phyloP scores from a whole-genome alignment of 2,329 filamentous ascomycete genomes.

The Stromatinia cepivora region DNA sequence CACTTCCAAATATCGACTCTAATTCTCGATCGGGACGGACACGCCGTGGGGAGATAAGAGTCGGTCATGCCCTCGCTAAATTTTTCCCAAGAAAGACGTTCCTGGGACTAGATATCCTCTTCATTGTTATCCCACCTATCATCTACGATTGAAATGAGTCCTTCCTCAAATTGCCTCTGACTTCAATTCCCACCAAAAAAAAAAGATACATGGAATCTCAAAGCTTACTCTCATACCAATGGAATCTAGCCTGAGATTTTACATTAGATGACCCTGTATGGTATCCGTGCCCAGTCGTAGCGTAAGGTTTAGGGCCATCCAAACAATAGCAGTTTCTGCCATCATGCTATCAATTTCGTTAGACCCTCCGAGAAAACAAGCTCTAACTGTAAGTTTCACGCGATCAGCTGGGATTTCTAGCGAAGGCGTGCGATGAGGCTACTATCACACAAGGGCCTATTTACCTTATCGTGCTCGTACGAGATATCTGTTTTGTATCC shows the following conservation, averaged over 20 bases:
- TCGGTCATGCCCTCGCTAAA: background rate
- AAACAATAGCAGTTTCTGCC: background rate
- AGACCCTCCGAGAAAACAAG: background rate
- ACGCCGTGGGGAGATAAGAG: background rate
- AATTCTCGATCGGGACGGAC: background rate
- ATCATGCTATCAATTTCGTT: background rate
- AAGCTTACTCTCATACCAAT: background rate
- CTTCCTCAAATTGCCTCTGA: background rate
- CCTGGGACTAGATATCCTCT: background rate
- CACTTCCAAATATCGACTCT: background rate
- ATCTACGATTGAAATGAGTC: background rate
- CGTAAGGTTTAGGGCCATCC: background rate
- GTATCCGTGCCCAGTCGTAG: background rate
- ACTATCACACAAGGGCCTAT: background rate
- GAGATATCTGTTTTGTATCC: background rate
- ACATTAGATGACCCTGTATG: background rate
- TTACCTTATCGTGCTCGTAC: conserved; percentile 3
- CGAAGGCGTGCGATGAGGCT: conserved; percentile 12
- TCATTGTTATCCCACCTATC: background rate
- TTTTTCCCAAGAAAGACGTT: background rate
- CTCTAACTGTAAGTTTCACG: background rate
- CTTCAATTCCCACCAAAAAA: too few relatives aligned
- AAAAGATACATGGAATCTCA: background rate
- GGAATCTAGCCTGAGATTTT: background rate
- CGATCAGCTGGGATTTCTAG: background rate